Base-by-base conservation (phyloP, 2,329 filamentous ascomycete species). In the Zopfia rhizophila region DNA sequence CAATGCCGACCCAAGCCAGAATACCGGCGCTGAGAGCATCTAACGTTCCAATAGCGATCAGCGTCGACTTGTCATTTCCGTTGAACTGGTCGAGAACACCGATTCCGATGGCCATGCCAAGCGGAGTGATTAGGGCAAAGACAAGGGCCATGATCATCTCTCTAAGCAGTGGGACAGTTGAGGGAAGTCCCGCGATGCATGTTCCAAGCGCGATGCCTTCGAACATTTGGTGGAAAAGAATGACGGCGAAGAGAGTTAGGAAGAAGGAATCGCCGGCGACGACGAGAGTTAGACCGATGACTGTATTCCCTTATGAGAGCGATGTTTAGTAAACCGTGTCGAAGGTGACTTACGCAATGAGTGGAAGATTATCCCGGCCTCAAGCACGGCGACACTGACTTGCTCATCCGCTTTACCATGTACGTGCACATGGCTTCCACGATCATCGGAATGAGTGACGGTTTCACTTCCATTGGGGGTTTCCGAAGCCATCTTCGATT, bases 101-200 rank as follows among this genome's bases (percentile, higher is more conserved):
- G 23, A 91, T 85, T 1, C 89, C 89, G 48, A 93, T 91, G 0
- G 85, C 87, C 88, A 92, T 92, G 8, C 89, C 89, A 21, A 90
- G 74, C 0, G 89, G 89, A 0, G 89, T 92, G 42, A 90, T 84
- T 18, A 91, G 73, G 0, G 87, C 82, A 58, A 91, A 92, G 0
- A 80, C 77, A 1, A 69, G 55, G 0, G 81, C 87, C 73, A 92
- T 84, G 10, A 83, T 51, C 3, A 85, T 70, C 63, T 90, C 88
- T 50, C 77, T 76, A 5, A 58, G 38, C 1, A 61, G 62, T 3
- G 63, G 56, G n/a, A 70, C 63, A 3, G 57, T 55, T 10, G 63
- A 66, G 42, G 64, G 78, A 1, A 90, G 75, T 0, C 80, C 78
- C 7, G 87, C 85, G 51, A 91, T 90, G 11, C 86, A 82, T 7